Evolutionary conservation across 129 eudicot genomes (phyloP), one percentile per base, ranked within the genome.

Genomic region (Pulicaria dysenterica): DNA sequence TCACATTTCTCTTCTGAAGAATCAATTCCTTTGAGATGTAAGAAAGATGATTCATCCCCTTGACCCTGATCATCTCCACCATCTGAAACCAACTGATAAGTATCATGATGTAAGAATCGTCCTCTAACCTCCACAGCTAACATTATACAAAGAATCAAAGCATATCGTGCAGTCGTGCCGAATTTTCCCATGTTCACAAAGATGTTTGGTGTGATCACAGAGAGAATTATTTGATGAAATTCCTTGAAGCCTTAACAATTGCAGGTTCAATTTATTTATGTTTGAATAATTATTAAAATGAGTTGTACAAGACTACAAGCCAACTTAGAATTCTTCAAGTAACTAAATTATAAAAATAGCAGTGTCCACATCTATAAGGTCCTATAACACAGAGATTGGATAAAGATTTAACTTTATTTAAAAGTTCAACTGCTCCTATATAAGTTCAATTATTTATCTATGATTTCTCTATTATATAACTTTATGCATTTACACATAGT

Each of bases 1-100:
- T 85, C 86, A 19, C 98, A 92, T 6, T 65, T 59, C 16, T 70
- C 83, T 57, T 80, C 70, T 8, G 77, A 17, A 11, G 84, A 75
- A 55, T 69, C 81, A 11, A 42, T 58, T 60, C 78, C 81, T 64
- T 67, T 75, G 59, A 84, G 57, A 51, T 44, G 66, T 48, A 84
- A 64, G 72, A 71, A 69, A 3, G 77, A 55, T 5, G 82, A 79
- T 46, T 48, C 36, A 46, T 46, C 39, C 24, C 58, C 19, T 15
- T 64, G 69, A 16, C 39, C 60, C 14, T 16, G 34, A 40, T 85
- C 83, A 84, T 69, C 78, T 1, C 9, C n/a, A 1, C 89, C 92
- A 79, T 87, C 89, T 0, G 85, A 81, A 59, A 79, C 67, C 48
- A 76, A 62, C 72, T 77, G 67, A 36, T 80, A 53, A 69, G 69